A percentile compares a stretch with the other conserved stretches of the same genome.
Conservation (phyloP, 768 basidiomycete species). For the Leucocoprinus sp. region DNA sequence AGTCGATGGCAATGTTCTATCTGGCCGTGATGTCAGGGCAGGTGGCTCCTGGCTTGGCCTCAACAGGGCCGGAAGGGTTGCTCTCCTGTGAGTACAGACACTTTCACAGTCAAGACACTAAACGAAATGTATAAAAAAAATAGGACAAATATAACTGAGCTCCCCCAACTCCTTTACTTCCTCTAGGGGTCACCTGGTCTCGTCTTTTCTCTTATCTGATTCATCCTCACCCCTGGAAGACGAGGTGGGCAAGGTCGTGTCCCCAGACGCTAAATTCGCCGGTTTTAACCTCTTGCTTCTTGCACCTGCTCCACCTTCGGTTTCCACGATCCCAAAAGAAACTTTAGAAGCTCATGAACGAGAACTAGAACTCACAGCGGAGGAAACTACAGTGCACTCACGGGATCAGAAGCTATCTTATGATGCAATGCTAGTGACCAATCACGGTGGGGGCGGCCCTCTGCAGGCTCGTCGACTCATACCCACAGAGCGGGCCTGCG, state of each 20-base stretch:
- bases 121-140: constrained; percentile 16
- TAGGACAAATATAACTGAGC: constrained; percentile 84
- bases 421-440: constrained; percentile 54
- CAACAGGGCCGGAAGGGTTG: constrained; percentile 54
- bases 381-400: neutral
- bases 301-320: constrained; percentile 29
- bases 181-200: constrained; percentile 63
- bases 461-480: constrained; percentile 49
- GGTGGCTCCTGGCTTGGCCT: constrained; percentile 85
- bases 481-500: constrained; percentile 37
- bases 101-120: neutral
- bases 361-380: constrained; percentile 4
- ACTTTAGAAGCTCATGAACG: constrained; percentile 1
- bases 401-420: constrained; percentile 23
- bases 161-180: constrained; percentile 35
- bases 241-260: constrained; percentile 37
- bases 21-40: constrained; percentile 63
- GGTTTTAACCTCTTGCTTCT: constrained; percentile 80
- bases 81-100: constrained; percentile 52
- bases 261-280: constrained; percentile 48
- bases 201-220: constrained; percentile 57
- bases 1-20: constrained; percentile 41
- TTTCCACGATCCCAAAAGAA: constrained; percentile 17
- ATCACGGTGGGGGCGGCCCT: constrained; percentile 59
- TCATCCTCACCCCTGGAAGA: constrained; percentile 38